Percentiles rank a stretch among this genome's conserved stretches.
These are phyloP conservation scores for Blastobotrys muscicola DNA, from an alignment of 805 yeast genomes.

Conservation along the genomic window DNA sequence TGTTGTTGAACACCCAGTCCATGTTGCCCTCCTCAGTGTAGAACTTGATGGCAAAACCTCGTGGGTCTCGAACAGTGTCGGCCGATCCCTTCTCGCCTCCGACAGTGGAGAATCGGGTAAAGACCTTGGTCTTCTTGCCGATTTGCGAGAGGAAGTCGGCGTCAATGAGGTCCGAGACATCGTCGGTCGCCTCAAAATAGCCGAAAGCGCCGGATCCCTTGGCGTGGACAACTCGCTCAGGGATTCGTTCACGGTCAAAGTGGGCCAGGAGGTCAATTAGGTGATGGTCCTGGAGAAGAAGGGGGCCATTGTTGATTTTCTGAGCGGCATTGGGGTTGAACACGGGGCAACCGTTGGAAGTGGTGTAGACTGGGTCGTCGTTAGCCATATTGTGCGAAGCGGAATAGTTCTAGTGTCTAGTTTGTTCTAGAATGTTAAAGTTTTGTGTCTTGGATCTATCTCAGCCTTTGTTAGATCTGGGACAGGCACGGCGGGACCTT, in stretches of 20 bases:
- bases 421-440: too few species aligned
- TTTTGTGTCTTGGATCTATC: too few species aligned
- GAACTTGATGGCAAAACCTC: conserved; percentile 58
- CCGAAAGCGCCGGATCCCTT: conserved; percentile 59
- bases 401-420: too few species aligned
- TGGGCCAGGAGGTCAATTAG: conserved; percentile 47
- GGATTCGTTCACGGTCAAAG: conserved; percentile 55
- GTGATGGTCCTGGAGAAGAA: conserved; percentile 49
- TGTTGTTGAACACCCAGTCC: conserved; percentile 68
- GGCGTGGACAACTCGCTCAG: conserved; percentile 61
- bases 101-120: conserved; percentile 53
- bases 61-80: conserved; percentile 59
- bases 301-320: conserved; percentile 49
- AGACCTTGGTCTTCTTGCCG: conserved; percentile 69
- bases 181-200: conserved; percentile 49
- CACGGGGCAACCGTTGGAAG: conserved; percentile 48
- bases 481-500: too few species aligned
- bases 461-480: too few species aligned
- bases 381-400: too few species aligned
- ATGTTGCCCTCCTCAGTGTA: conserved; percentile 59
- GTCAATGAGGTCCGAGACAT: conserved; percentile 40
- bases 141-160: conserved; percentile 51
- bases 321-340: conserved; percentile 47
- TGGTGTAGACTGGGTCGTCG: conserved; percentile 29
- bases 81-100: conserved; percentile 63